Evolutionary conservation across 2,329 filamentous ascomycete genomes (phyloP), one percentile per base, ranked within the genome.

Genomic region (Trichoderma sp.): DNA sequence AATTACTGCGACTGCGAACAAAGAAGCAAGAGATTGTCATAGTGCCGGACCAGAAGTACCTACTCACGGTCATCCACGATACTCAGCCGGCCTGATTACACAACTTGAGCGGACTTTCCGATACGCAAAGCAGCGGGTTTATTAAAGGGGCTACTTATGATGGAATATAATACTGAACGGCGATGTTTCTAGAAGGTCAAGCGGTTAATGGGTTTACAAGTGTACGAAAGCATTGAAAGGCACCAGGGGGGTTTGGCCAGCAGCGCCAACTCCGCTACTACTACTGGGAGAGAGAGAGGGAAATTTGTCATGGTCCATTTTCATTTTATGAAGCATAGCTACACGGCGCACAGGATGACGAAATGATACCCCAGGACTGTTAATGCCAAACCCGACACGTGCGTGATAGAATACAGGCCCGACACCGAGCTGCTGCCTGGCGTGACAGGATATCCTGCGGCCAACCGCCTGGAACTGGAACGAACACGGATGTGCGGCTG

Each of bases 21-120:
- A 94, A 91, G 84, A 94, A 93, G 80, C 92, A 94, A 76, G 93
- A 97, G 80, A 83, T 96, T 73, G 91, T 96, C 72, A 93, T 96
- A 77, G 91, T 95, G 23, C 93, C 92, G 80, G 93, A 95, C 80
- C 78, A 88, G 53, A 94, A 93, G 78, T 97, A 93, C 81, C 84
- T 96, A 61, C 86, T 95, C 47, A 89, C 95, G 69, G 91, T 94
- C 47, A 88, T 95, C 70, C 93, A 95, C 81, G 93, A 95, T 79
- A 94, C 92, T n/a, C 91, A 71, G 9, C 71, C 62, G 30, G 71
- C 59, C 57, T 59, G 57, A 59, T 59, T 3, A 20, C 57, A 58
- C 28, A 58, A 12, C n/a, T 59, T 9, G 62, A 47, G 43, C 43
- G 17, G 17, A 26, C 59, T 30, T 64, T 57, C n/a, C 50, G 43